Conservation (phyloP, 2,329 filamentous ascomycete species). For the Cladosporium austrohemisphaericum region DNA sequence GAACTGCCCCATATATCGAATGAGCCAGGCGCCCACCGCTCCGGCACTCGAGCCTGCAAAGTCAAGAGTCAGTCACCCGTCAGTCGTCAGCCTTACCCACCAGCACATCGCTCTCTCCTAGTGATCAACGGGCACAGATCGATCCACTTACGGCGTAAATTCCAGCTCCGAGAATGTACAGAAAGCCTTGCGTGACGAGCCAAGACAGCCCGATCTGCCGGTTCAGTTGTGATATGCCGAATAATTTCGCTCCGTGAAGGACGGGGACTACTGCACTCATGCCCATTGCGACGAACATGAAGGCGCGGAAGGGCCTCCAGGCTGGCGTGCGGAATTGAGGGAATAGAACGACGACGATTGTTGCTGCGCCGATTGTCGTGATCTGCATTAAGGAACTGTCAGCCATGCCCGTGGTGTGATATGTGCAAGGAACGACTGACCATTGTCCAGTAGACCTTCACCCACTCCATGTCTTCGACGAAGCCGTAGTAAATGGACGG, state of each 20-base stretch:
- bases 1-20: slow-evolving; percentile 93
- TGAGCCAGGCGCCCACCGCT: slow-evolving; percentile 68
- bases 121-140: neutral
- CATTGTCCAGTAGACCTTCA: slow-evolving; percentile 70
- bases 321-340: slow-evolving; percentile 78
- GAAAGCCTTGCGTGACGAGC: slow-evolving; percentile 71
- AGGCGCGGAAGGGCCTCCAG: slow-evolving; percentile 79
- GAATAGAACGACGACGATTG: slow-evolving; percentile 70
- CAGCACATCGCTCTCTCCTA: neutral
- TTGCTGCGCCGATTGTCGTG: slow-evolving; percentile 69
- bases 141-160: slow-evolving; percentile 70
- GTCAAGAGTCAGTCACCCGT: slow-evolving; percentile 5
- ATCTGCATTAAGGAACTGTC: slow-evolving; percentile 55
- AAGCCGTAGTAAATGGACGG: slow-evolving; percentile 87
- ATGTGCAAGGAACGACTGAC: slow-evolving; percentile 47
- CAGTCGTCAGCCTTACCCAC: neutral
- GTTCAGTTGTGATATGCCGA: slow-evolving; percentile 64
- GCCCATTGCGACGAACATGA: slow-evolving; percentile 87
- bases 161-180: slow-evolving; percentile 82
- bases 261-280: slow-evolving; percentile 80
- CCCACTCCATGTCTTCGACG: slow-evolving; percentile 63
- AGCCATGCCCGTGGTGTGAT: neutral
- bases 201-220: slow-evolving; percentile 75
- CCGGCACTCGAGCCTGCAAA: slow-evolving; percentile 69
- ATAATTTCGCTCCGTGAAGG: slow-evolving; percentile 66